Evolutionary conservation across 257 asterid species (phyloP).

Genomic region (Cruciata laevipes): DNA sequence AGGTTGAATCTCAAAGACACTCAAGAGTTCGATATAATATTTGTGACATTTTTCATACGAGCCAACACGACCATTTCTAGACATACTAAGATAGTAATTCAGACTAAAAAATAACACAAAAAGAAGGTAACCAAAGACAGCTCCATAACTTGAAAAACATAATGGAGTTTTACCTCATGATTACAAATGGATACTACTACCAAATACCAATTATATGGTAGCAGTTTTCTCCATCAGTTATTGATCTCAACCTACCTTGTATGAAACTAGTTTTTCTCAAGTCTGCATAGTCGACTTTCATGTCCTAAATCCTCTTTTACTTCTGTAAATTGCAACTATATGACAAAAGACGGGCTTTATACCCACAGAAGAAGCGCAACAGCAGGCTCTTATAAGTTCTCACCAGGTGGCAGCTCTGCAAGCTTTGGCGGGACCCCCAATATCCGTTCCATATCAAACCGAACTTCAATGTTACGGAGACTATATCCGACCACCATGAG

Average conservation of each 20-base stretch:
- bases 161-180: not conserved
- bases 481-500: constrained; percentile 99
- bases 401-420: constrained; percentile 96
- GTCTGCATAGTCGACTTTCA: not conserved
- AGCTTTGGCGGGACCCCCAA: constrained; percentile 75
- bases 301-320: constrained; percentile 1
- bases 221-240: not conserved
- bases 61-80: too few species aligned
- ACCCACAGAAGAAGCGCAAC: not conserved
- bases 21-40: too few species aligned
- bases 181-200: not conserved
- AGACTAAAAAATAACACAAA: not conserved
- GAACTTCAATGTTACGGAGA: constrained; percentile 89
- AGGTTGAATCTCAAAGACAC: not conserved
- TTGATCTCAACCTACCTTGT: not conserved
- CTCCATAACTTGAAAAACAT: not conserved
- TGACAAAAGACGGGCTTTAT: not conserved
- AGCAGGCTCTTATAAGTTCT: constrained; percentile 39
- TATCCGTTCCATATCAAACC: constrained; percentile 92
- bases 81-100: not conserved
- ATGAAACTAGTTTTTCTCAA: not conserved
- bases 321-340: not conserved
- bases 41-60: too few species aligned
- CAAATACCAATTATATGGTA: not conserved
- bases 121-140: not conserved